Conservation (phyloP, 495 filamentous ascomycete species). For the Xylaria scruposa region DNA sequence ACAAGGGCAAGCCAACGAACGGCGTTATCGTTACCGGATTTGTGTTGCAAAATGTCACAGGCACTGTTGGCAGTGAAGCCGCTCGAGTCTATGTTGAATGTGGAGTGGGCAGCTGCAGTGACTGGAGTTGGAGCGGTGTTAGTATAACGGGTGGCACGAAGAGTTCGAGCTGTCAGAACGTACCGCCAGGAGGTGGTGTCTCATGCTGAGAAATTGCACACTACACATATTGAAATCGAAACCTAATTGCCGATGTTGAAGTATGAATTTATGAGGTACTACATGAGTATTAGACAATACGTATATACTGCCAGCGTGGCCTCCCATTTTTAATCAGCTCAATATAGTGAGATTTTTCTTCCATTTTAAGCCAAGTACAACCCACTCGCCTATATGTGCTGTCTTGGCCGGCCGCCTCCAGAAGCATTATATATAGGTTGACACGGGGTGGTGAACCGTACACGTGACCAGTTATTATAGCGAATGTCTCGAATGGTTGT, state of each 20-base stretch:
- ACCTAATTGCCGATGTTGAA: not conserved
- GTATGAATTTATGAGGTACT: not conserved
- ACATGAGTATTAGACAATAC: slow-evolving; percentile 5
- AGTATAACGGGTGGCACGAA: slow-evolving; percentile 53
- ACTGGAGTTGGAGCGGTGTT: slow-evolving; percentile 58
- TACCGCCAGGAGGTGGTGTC: slow-evolving; percentile 43
- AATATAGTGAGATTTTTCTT: not conserved
- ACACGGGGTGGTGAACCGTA: not conserved
- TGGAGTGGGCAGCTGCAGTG: slow-evolving; percentile 50
- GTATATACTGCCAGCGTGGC: slow-evolving; percentile 19
- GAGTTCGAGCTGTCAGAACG: slow-evolving; percentile 49
- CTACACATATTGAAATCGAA: not conserved
- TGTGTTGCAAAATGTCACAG: slow-evolving; percentile 45
- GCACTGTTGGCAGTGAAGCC: slow-evolving; percentile 45
- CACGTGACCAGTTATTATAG: slow-evolving; percentile 8
- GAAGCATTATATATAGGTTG: slow-evolving; percentile 5
- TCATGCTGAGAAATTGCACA: slow-evolving; percentile 39
- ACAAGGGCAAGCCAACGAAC: slow-evolving; percentile 48
- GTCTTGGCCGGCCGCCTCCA: not conserved
- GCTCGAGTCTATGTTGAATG: slow-evolving; percentile 61
- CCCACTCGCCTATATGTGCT: slow-evolving; percentile 7
- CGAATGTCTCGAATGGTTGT: slow-evolving; percentile 15
- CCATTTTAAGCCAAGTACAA: not conserved
- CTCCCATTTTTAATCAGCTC: slow-evolving; percentile 13
- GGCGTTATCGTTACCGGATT: slow-evolving; percentile 63